A percentile compares a stretch with the other conserved stretches of the same genome.
phyloP scores from a whole-genome alignment of 345 rosid genomes.

The Gossypium australe region DNA sequence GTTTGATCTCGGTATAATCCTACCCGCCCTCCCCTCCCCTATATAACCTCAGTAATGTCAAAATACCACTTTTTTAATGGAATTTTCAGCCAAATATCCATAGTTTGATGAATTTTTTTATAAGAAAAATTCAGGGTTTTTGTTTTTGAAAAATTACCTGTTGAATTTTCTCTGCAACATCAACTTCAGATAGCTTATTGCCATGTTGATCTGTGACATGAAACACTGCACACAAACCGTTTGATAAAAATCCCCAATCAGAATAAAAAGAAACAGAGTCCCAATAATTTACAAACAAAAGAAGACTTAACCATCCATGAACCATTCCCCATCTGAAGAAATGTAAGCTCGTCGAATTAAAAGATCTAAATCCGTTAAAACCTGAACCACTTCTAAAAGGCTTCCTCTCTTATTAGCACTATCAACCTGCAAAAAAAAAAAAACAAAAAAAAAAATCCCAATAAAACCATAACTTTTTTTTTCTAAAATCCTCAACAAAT shows the following conservation, averaged over 20 bases:
- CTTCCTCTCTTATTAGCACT: conserved; percentile 79
- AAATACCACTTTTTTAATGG: not conserved
- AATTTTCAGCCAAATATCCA: not conserved
- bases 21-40: too few species aligned
- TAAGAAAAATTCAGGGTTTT: not conserved
- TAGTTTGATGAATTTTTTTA: not conserved
- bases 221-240: conserved; percentile 45
- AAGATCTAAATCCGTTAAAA: conserved; percentile 69
- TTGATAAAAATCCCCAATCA: conserved; percentile 6
- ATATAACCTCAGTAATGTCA: too few species aligned
- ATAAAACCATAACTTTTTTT: not conserved
- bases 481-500: conserved; percentile 6
- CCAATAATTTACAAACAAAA: not conserved
- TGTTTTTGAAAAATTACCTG: conserved; percentile 47
- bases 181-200: conserved; percentile 55
- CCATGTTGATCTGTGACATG: conserved; percentile 72
- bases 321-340: conserved; percentile 86
- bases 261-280: not conserved
- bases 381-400: conserved; percentile 78
- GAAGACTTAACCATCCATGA: conserved; percentile 69
- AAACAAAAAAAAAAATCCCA: not conserved
- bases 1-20: too few species aligned
- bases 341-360: conserved; percentile 70
- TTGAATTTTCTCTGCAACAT: conserved; percentile 61
- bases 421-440: conserved; percentile 48